These are phyloP conservation scores for Aleurites moluccanus DNA, from an alignment of 441 rosid genomes.

Conservation along the genomic window DNA sequence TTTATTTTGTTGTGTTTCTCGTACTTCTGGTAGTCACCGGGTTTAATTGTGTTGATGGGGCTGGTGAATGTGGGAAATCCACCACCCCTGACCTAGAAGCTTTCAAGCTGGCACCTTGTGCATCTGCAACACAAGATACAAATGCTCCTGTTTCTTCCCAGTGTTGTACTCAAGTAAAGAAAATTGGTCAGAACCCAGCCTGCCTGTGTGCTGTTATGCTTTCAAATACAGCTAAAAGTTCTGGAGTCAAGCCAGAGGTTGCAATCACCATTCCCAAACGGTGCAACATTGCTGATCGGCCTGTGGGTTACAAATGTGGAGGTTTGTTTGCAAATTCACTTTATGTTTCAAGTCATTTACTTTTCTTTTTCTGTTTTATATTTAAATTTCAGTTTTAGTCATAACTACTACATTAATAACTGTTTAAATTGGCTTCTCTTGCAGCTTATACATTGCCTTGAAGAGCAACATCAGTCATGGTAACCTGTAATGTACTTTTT, in stretches of 20 bases:
- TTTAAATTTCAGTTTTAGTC: neutral
- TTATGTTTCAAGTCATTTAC: neutral
- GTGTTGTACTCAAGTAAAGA: slow-evolving; percentile 72
- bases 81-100: slow-evolving; percentile 74
- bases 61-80: slow-evolving; percentile 71
- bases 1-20: slow-evolving; percentile 42
- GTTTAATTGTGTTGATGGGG: slow-evolving; percentile 51
- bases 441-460: slow-evolving; percentile 80
- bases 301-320: slow-evolving; percentile 89
- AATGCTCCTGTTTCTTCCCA: slow-evolving; percentile 50
- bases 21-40: slow-evolving; percentile 35
- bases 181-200: slow-evolving; percentile 66
- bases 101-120: slow-evolving; percentile 77
- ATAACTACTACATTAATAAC: neutral
- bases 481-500: neutral
- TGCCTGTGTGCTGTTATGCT: slow-evolving; percentile 92
- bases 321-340: slow-evolving; percentile 34
- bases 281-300: slow-evolving; percentile 75
- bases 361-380: neutral
- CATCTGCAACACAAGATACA: slow-evolving; percentile 54
- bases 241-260: slow-evolving; percentile 65
- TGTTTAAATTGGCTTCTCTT: slow-evolving; percentile 13
- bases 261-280: slow-evolving; percentile 90
- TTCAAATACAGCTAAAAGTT: slow-evolving; percentile 70
- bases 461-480: slow-evolving; percentile 23